These are phyloP conservation scores for Dysphania ambrosioides DNA, from an alignment of 148 eudicot genomes.

Conservation along the genomic window DNA sequence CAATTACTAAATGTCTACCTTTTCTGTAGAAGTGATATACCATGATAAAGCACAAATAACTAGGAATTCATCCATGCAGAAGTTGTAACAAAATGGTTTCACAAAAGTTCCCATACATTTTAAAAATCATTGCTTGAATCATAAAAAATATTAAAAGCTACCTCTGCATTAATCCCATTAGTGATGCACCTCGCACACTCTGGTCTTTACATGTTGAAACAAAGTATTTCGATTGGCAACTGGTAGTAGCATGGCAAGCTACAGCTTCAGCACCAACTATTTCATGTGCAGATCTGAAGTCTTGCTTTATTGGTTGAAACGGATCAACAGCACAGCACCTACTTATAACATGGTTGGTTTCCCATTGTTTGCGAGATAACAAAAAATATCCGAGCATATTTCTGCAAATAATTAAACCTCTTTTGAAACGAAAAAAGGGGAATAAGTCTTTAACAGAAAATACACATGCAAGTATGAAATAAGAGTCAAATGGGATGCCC, in stretches of 20 bases:
- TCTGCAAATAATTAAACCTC: constrained; percentile 41
- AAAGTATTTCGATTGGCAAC: constrained; percentile 29
- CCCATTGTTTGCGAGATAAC: constrained; percentile 53
- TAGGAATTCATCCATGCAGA: neutral
- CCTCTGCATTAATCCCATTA: constrained; percentile 61
- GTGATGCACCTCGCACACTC: constrained; percentile 27
- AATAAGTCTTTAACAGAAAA: neutral
- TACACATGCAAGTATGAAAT: neutral
- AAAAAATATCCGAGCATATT: constrained; percentile 73
- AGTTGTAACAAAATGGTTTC: neutral
- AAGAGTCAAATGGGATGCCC: neutral
- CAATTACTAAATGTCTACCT: neutral
- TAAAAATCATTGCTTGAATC: neutral
- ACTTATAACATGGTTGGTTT: constrained; percentile 44
- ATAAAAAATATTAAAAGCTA: constrained; percentile 17
- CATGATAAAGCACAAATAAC: neutral
- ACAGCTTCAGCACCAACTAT: constrained; percentile 73
- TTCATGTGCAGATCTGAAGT: constrained; percentile 58
- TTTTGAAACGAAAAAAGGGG: neutral
- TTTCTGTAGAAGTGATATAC: neutral
- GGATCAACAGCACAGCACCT: constrained; percentile 45
- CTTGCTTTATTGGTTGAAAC: constrained; percentile 44
- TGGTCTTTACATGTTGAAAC: constrained; percentile 57
- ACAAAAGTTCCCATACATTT: neutral
- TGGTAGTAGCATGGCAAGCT: constrained; percentile 57